Evolutionary conservation across 805 yeast species (phyloP).

Genomic region (Teunomyces atbi): DNA sequence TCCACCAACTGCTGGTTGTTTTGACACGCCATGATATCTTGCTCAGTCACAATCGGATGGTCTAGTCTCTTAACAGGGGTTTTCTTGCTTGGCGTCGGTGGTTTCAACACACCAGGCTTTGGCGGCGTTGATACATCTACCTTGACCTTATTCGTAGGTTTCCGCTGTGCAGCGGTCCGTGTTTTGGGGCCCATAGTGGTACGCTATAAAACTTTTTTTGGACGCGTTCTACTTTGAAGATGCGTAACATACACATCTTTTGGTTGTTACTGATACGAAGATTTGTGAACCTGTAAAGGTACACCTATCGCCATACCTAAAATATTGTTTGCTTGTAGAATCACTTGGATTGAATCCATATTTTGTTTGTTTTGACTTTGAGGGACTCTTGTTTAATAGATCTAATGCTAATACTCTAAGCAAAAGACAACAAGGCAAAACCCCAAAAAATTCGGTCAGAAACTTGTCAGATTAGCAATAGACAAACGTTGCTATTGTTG

Average conservation of each 20-base stretch:
- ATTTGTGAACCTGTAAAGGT: too few relatives aligned
- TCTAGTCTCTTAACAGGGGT: slow-evolving; percentile 1
- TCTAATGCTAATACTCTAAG: too few relatives aligned
- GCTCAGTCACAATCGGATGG: slow-evolving; percentile 21
- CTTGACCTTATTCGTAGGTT: slow-evolving; percentile 4
- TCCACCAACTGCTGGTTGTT: slow-evolving; percentile 26
- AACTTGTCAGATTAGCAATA: too few relatives aligned
- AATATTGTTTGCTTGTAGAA: too few relatives aligned
- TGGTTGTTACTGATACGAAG: too few relatives aligned
- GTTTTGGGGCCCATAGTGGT: slow-evolving; percentile 9
- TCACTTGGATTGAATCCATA: too few relatives aligned
- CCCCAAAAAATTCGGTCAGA: too few relatives aligned
- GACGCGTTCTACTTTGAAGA: not conserved
- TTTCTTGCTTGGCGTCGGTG: not conserved
- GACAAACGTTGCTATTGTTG: too few relatives aligned
- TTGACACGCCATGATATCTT: slow-evolving; percentile 28
- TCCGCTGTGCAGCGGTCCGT: slow-evolving; percentile 9
- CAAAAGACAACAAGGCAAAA: too few relatives aligned
- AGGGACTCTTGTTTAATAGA: too few relatives aligned
- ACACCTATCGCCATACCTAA: too few relatives aligned
- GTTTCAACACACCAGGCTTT: not conserved
- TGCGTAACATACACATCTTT: not conserved
- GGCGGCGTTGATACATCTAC: not conserved
- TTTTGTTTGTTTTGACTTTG: too few relatives aligned
- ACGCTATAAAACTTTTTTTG: not conserved